Conservation (phyloP, 768 basidiomycete genomes). For the Boletus subparvulus region DNA sequence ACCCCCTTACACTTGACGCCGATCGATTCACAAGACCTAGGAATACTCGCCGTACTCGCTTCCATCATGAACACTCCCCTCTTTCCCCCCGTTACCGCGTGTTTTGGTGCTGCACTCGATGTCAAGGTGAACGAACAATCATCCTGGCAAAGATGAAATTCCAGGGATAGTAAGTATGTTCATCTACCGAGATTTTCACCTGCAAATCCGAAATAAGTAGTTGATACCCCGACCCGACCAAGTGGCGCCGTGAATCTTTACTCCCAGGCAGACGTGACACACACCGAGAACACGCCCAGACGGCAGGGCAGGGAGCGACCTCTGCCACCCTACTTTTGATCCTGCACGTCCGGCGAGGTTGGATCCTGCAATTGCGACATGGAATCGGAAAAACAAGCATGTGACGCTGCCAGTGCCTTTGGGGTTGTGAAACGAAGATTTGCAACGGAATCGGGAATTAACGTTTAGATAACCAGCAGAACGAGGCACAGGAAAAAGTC, state of each 20-base stretch:
- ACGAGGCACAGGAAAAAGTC: not conserved
- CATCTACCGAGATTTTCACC: conserved; percentile 2
- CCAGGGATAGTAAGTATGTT: conserved; percentile 8
- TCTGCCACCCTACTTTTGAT: not conserved
- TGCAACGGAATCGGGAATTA: not conserved
- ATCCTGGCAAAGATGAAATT: not conserved
- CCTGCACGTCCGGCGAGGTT: not conserved
- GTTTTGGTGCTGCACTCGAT: not conserved
- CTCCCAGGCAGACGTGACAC: not conserved
- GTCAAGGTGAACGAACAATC: not conserved
- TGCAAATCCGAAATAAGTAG: not conserved
- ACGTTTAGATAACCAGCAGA: not conserved
- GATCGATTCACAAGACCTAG: not conserved
- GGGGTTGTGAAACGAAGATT: not conserved
- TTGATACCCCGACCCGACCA: not conserved
- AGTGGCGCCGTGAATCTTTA: not conserved
- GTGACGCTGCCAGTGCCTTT: not conserved
- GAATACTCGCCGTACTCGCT: not conserved
- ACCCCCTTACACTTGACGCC: not conserved
- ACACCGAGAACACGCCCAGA: not conserved
- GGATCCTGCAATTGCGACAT: not conserved
- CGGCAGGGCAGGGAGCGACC: not conserved
- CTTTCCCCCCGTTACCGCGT: not conserved
- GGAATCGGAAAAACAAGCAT: not conserved
- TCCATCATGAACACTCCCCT: not conserved